Evolutionary conservation across 305 asterid species (phyloP), one percentile per base, ranked within the genome.

Genomic region (Striga hermonthica): DNA sequence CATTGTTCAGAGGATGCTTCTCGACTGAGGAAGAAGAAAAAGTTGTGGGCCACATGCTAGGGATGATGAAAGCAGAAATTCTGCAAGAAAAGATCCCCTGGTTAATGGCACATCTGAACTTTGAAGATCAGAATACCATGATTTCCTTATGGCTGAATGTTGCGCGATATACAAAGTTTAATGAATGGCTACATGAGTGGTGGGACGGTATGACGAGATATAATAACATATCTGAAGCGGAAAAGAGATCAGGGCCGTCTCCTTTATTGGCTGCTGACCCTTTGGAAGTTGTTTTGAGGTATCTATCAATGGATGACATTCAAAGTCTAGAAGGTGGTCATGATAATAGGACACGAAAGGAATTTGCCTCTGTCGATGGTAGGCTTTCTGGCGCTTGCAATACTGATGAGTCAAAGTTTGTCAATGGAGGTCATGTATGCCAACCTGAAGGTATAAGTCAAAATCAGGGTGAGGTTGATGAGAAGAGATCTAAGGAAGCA

Each of bases 131-230:
- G 74, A 77, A 60, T 8, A 72, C 71, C 9, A 49, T 85, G 74
- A 73, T 80, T 66, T 78, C 91, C 62, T 75, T 86, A 52, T 91
- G 91, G 96, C 84, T 78, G 71, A 88, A 78, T 66, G 76, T 78
- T 61, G 77, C 94, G 35, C 83, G 75, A 76, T 57, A 76, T 68
- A 91, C 96, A 3, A 83, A 83, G 75, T 89, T 88, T 55, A 78
- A 76, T 47, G 88, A 88, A 79, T 91, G 96, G 96, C 77, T 91
- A 56, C 77, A 84, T 59, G 98, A 91, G 71, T 91, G 96, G 98
- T 83, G 98, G 87, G 88, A 83, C 50, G 90, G 84, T 64, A 77
- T 85, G 82, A 64, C 83, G 36, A 78, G 73, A 73, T 74, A 76
- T 75, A 22, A 22, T 22, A 70, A 60, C 45, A 69, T 64, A 50